These are phyloP conservation scores for Speleostelium caveatum DNA, from an alignment of 78 protist genomes.

Conservation along the genomic window DNA sequence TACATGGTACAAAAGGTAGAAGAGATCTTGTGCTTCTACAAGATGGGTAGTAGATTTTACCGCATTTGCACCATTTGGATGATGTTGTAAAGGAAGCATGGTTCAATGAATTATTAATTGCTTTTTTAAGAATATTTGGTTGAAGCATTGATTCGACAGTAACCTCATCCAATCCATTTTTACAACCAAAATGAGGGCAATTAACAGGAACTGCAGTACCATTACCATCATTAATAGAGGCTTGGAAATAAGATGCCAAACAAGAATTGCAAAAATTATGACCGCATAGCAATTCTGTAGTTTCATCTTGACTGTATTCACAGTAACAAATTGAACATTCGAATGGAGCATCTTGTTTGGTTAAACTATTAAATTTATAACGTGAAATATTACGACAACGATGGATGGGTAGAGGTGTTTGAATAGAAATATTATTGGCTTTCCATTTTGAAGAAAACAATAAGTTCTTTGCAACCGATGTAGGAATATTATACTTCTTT, in stretches of 20 bases:
- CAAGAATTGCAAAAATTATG: slow-evolving; percentile 34
- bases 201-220: neutral
- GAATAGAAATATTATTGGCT: neutral
- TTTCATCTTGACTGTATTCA: neutral
- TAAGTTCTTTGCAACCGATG: slow-evolving; percentile 16
- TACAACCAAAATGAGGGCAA: slow-evolving; percentile 13
- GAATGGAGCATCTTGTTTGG: too few relatives aligned
- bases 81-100: neutral
- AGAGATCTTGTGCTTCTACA: neutral
- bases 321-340: slow-evolving; percentile 62
- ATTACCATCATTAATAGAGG: slow-evolving; percentile 39
- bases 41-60: neutral
- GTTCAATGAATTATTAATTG: neutral
- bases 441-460: slow-evolving; percentile 1
- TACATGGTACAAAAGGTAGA: slow-evolving; percentile 24
- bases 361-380: neutral
- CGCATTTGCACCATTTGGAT: neutral
- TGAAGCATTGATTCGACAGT: neutral
- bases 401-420: neutral
- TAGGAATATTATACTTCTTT: neutral
- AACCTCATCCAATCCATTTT: slow-evolving; percentile 21
- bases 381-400: neutral
- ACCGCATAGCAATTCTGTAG: slow-evolving; percentile 25
- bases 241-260: neutral
- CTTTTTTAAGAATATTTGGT: neutral